A percentile compares a stretch with the other conserved stretches of the same genome.
These are phyloP conservation scores for Pinus tabuliformis DNA, from an alignment of 75 land plant genomes.

Conservation along the genomic window DNA sequence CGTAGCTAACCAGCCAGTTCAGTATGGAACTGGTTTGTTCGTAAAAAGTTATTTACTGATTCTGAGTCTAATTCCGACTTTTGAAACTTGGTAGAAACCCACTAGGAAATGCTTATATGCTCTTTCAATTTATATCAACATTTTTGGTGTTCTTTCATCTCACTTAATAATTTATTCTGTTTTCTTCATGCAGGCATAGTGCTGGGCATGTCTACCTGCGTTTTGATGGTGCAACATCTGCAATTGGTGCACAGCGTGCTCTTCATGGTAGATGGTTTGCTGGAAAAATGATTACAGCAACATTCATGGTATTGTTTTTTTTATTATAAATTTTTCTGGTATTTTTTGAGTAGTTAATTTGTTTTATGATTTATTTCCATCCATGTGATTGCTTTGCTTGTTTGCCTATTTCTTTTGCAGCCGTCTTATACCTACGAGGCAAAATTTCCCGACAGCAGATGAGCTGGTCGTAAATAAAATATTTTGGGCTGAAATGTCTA, in stretches of 20 bases:
- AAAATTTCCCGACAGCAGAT: conserved; percentile 51
- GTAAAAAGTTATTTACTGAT: too few species aligned
- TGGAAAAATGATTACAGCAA: conserved; percentile 91
- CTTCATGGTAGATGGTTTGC: conserved; percentile 99
- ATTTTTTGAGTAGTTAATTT: background rate
- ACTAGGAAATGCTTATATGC: too few species aligned
- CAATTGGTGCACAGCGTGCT: conserved; percentile 74
- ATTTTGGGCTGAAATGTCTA: too few species aligned
- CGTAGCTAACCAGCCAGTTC: too few species aligned
- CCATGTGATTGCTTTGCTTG: background rate
- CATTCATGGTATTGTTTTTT: conserved; percentile 53
- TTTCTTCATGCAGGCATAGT: conserved; percentile 40
- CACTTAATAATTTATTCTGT: background rate
- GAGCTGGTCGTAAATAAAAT: background rate
- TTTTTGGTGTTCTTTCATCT: background rate
- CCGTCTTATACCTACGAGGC: conserved; percentile 29
- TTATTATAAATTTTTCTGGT: background rate
- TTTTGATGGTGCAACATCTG: conserved; percentile 61
- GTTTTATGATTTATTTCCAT: background rate
- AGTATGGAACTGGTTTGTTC: too few species aligned
- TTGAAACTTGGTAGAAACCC: too few species aligned
- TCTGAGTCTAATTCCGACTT: too few species aligned
- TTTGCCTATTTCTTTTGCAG: conserved; percentile 23
- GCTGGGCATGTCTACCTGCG: conserved; percentile 68
- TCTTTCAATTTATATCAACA: background rate